Evolutionary conservation across 2,329 filamentous ascomycete genomes (phyloP), one percentile per base, ranked within the genome.

Genomic region (Fusarium sp.): DNA sequence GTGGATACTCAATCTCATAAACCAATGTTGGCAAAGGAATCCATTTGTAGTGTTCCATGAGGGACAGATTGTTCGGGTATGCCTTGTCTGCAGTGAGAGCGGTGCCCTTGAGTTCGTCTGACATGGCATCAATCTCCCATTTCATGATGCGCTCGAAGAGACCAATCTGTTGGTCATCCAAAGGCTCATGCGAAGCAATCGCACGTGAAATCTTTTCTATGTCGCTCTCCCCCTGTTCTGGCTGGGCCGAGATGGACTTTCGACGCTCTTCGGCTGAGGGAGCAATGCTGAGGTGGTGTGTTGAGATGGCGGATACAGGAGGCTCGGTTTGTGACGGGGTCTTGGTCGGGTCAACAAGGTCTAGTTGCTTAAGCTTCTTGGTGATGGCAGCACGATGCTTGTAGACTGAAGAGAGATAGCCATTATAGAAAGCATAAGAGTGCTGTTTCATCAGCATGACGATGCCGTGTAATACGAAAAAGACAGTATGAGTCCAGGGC

Each of bases 401-500:
- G 74, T 89, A 88, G 4, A 88, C 81, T 21, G 87, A 85, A 4
- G 86, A 93, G 52, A 90, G 81, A 67, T 94, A 87, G 9, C 92
- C 92, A 72, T 94, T 94, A 78, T 93, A 94, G 71, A 93, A 93
- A 7, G 90, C 86, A 74, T 93, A 94, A 19, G 89, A 91, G 76
- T 94, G 92, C 79, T 93, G 91, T 81, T 95, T 95, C 92, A 94
- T 94, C 25, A 94, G 77, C 84, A 94, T 91, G 5, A 91, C 88
- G 58, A 94, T 81, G 16, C 89, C 89, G 75, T 94, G 91, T 19
- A 94, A 81, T 12, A 92, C 89, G 52, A 93, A 91, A 77, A 92
- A 93, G 19, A 93, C 90, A 3, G 91, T 93, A 74, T 93, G 92
- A 16, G 92, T 93, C 92, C 92, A 94, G 2, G 91, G 90, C 92